These are phyloP conservation scores for Rhazya stricta DNA, from an alignment of 257 asterid genomes.

Conservation along the genomic window DNA sequence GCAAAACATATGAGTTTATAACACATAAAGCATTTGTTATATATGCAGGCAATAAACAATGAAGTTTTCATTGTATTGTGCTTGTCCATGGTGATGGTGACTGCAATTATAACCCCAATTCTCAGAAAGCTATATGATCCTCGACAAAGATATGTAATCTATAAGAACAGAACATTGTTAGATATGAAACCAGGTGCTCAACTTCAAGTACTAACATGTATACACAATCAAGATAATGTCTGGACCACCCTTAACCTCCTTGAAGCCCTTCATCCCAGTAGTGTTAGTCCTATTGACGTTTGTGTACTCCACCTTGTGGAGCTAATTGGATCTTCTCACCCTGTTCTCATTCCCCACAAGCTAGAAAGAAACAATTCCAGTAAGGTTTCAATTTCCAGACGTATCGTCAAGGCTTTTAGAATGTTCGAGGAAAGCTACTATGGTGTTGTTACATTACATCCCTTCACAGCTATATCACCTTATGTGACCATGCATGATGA, in stretches of 20 bases:
- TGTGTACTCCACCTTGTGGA: constrained; percentile 34
- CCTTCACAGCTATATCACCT: constrained; percentile 33
- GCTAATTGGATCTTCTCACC: constrained; percentile 30
- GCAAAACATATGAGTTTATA: not conserved
- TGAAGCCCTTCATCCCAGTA: constrained; percentile 29
- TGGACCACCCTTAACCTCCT: constrained; percentile 26
- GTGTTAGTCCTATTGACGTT: constrained; percentile 20
- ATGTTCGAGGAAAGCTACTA: constrained; percentile 20
- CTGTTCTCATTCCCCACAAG: constrained; percentile 37
- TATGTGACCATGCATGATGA: constrained; percentile 30
- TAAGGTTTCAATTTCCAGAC: constrained; percentile 20
- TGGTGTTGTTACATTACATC: constrained; percentile 17
- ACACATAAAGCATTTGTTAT: not conserved
- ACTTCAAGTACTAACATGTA: constrained; percentile 26
- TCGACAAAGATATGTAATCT: constrained; percentile 16
- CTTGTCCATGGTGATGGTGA: constrained; percentile 27
- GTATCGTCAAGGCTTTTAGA: constrained; percentile 34
- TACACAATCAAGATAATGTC: constrained; percentile 34
- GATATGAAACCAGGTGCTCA: constrained; percentile 28
- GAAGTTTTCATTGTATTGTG: constrained; percentile 26
- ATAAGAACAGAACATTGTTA: constrained; percentile 23
- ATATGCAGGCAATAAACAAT: constrained; percentile 28
- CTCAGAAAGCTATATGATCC: constrained; percentile 28
- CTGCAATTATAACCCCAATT: constrained; percentile 18
- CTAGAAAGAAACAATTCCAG: constrained; percentile 16